Evolutionary conservation across 2,329 filamentous ascomycete species (phyloP), one percentile per base, ranked within the genome.

Genomic region (Colletotrichum theobromicola): DNA sequence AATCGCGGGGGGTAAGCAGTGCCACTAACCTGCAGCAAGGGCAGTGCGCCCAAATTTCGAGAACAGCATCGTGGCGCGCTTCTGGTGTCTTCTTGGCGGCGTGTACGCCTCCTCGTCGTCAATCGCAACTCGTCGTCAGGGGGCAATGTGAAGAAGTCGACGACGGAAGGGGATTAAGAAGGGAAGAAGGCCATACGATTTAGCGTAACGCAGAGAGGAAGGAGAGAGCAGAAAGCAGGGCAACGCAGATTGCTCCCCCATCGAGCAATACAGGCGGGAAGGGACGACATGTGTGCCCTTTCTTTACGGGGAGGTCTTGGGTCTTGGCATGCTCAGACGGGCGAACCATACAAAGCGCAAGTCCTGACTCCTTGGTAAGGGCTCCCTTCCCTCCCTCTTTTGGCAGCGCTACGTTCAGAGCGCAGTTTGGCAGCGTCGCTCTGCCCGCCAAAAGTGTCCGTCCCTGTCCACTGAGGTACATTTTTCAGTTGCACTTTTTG

Each of bases 11-110:
- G 65, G 62, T 34, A 66, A 65, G 71, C 74, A 68, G 32, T 46
- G 50, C 28, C 63, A 77, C 70, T 69, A 50, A 77, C 75, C 74
- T 69, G 74, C 74, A 74, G 67, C 67, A 55, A 77, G 74, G 28
- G 63, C 75, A 60, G 57, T 63, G 35, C 61, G 70, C 37, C 74
- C 67, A 15, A 76, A 30, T 26, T 42, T 76, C 21, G 74, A 76
- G 42, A 77, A 72, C 50, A 77, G 28, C 75, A 77, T 77, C 13
- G 62, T 72, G 30, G 63, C 46, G n/a, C 15, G 62, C 60, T 30
- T 42, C 8, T 28, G 15, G 55, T 61, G 13, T 34, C 42, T 8
- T 30, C 46, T 26, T 53, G 10, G n/a, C n/a, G 53, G 46, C 26
- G 26, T 18, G 46, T 21, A 50, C 42, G n/a, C 42, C 42, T 50